Conservation (phyloP, 225 moss, liverwort and hornwort genomes). For the Takakia lepidozioides region DNA sequence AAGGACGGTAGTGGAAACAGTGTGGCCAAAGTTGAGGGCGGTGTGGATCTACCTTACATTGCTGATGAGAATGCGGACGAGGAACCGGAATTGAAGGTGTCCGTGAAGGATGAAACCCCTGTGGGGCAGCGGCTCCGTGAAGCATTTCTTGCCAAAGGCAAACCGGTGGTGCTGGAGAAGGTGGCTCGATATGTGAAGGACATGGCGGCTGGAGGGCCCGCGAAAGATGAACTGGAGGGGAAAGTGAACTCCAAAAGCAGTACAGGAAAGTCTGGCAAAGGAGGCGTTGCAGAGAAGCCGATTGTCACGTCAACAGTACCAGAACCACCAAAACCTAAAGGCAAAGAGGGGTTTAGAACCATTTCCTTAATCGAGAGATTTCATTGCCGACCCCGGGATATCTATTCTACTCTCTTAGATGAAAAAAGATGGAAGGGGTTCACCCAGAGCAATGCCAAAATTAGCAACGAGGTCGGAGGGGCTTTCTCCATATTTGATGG, state of each 20-base stretch:
- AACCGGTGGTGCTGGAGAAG: constrained; percentile 44
- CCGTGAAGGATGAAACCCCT: constrained; percentile 65
- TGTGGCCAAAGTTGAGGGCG: constrained; percentile 53
- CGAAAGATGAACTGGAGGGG: constrained; percentile 84
- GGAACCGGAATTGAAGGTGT: constrained; percentile 75
- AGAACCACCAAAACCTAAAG: constrained; percentile 37
- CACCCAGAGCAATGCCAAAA: constrained; percentile 70
- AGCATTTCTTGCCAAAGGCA: constrained; percentile 78
- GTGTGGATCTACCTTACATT: constrained; percentile 82
- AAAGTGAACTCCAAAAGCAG: constrained; percentile 21
- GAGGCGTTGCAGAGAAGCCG: constrained; percentile 11
- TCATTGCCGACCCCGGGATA: constrained; percentile 71
- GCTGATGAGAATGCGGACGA: constrained; percentile 97
- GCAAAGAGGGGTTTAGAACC: constrained; percentile 74
- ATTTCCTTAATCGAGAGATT: constrained; percentile 87
- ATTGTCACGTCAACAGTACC: constrained; percentile 27
- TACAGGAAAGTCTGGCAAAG: no score
- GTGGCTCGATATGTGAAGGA: constrained; percentile 59
- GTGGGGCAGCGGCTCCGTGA: constrained; percentile 77
- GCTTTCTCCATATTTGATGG: constrained; percentile 87
- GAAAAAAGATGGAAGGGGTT: constrained; percentile 95
- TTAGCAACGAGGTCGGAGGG: constrained; percentile 83
- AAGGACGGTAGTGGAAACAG: constrained; percentile 67
- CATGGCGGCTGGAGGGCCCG: constrained; percentile 93
- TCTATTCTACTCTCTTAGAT: constrained; percentile 71